Conservation (phyloP, 495 filamentous ascomycete genomes). For the Penicillium steckii region DNA sequence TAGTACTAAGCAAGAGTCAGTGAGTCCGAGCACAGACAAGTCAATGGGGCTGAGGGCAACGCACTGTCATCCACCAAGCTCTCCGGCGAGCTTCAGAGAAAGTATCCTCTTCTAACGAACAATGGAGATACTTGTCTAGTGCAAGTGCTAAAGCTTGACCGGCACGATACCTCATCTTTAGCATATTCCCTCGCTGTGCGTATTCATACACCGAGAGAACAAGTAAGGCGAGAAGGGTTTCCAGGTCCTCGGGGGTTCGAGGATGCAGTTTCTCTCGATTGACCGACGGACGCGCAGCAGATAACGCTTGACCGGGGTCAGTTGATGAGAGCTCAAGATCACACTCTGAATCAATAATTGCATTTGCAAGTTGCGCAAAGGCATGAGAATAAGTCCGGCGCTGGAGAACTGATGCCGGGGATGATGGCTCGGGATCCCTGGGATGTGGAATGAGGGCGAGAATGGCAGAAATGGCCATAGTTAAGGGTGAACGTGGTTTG, state of each 20-base stretch:
- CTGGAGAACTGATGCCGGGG: slow-evolving; percentile 41
- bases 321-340: slow-evolving; percentile 55
- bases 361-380: slow-evolving; percentile 52
- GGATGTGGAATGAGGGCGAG: slow-evolving; percentile 56
- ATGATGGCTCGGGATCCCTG: slow-evolving; percentile 45
- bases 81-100: slow-evolving; percentile 54
- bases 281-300: slow-evolving; percentile 39
- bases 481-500: slow-evolving; percentile 52
- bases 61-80: slow-evolving; percentile 64
- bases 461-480: slow-evolving; percentile 55
- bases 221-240: slow-evolving; percentile 54
- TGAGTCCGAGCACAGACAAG: not conserved
- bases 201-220: slow-evolving; percentile 61
- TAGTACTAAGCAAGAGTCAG: slow-evolving; percentile 46
- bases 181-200: slow-evolving; percentile 57
- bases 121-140: slow-evolving; percentile 52
- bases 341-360: slow-evolving; percentile 55
- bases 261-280: slow-evolving; percentile 51
- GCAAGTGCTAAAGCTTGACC: slow-evolving; percentile 56
- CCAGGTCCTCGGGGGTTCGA: slow-evolving; percentile 49
- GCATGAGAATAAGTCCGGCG: slow-evolving; percentile 55
- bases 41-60: not conserved
- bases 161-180: slow-evolving; percentile 60
- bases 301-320: slow-evolving; percentile 52
- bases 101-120: slow-evolving; percentile 42